A percentile compares a stretch with the other conserved stretches of the same genome.
phyloP scores from a whole-genome alignment of 148 eudicot genomes.

The Rhododendron williamsianum region DNA sequence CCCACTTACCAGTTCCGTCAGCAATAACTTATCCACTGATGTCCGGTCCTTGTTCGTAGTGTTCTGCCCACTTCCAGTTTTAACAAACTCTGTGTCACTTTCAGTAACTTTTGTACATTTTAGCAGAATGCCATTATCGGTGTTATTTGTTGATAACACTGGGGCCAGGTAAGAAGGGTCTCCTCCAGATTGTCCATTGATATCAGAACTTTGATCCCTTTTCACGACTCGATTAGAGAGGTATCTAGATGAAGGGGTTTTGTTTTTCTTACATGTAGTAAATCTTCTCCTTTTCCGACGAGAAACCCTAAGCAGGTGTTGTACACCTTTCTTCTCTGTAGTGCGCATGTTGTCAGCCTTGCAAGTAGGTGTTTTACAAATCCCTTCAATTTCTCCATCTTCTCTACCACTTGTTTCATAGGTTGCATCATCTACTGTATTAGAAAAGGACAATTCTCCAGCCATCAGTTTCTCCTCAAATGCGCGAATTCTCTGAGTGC shows the following conservation, averaged over 20 bases:
- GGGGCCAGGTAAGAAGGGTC: constrained; percentile 9
- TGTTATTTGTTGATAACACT: constrained; percentile 2
- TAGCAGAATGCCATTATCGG: constrained; percentile 5
- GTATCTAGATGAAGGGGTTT: constrained; percentile 12
- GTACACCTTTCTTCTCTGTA: constrained; percentile 21
- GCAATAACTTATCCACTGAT: constrained; percentile 19
- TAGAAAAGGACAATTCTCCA: constrained; percentile 36
- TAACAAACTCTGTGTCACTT: constrained; percentile 21
- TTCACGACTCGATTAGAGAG: constrained; percentile 13
- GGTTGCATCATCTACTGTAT: constrained; percentile 18
- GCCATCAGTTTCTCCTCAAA: constrained; percentile 49
- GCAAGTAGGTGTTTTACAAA: constrained; percentile 8
- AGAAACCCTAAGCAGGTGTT: not conserved
- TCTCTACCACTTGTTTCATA: constrained; percentile 24
- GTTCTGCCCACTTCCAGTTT: constrained; percentile 13
- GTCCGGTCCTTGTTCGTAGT: constrained; percentile 17
- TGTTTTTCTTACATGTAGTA: constrained; percentile 23
- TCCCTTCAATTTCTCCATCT: constrained; percentile 25
- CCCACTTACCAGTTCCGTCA: constrained; percentile 24
- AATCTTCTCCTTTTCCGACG: constrained; percentile 23
- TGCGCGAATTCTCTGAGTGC: constrained; percentile 78
- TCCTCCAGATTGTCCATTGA: constrained; percentile 15
- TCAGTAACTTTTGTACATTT: constrained; percentile 14
- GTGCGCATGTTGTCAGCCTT: not conserved
- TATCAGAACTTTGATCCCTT: constrained; percentile 10